Conservation (phyloP, 352 stramenopile genomes). For the Pythium brachiatum region DNA sequence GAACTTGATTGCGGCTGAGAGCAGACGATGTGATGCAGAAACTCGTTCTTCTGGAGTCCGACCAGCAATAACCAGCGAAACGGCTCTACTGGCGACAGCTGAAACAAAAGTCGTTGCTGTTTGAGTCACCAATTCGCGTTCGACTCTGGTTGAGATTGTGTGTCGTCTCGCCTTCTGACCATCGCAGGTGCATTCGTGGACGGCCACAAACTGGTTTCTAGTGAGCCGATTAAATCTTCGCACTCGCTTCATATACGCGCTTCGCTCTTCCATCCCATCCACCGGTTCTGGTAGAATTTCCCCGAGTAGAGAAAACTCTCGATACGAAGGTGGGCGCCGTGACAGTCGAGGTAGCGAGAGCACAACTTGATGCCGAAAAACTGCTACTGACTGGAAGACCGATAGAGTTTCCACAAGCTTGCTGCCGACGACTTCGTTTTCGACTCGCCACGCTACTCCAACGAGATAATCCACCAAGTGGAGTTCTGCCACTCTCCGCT, state of each 20-base stretch:
- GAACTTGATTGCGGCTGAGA: slow-evolving; percentile 12
- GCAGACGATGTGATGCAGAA: not conserved
- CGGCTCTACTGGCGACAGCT: not conserved
- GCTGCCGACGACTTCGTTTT: not conserved
- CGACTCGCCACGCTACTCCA: slow-evolving; percentile 1
- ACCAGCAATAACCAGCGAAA: not conserved
- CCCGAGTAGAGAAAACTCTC: not conserved
- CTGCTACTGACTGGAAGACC: not conserved
- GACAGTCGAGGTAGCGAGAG: not conserved
- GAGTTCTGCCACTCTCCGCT: not conserved
- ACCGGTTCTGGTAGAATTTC: not conserved
- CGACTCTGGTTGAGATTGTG: not conserved
- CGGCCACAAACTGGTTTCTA: not conserved
- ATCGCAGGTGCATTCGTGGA: not conserved
- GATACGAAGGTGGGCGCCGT: not conserved
- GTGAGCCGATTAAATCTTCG: not conserved
- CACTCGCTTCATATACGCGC: not conserved
- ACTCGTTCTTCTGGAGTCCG: not conserved
- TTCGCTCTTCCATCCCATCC: not conserved
- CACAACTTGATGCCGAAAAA: slow-evolving; percentile 6
- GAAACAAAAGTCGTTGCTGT: not conserved
- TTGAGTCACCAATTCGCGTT: not conserved
- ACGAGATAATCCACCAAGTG: slow-evolving; percentile 2
- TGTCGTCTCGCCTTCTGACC: not conserved
- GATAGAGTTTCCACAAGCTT: slow-evolving; percentile 8